Evolutionary conservation across 805 yeast genomes (phyloP).

Genomic region (Metschnikowia dekortorum): DNA sequence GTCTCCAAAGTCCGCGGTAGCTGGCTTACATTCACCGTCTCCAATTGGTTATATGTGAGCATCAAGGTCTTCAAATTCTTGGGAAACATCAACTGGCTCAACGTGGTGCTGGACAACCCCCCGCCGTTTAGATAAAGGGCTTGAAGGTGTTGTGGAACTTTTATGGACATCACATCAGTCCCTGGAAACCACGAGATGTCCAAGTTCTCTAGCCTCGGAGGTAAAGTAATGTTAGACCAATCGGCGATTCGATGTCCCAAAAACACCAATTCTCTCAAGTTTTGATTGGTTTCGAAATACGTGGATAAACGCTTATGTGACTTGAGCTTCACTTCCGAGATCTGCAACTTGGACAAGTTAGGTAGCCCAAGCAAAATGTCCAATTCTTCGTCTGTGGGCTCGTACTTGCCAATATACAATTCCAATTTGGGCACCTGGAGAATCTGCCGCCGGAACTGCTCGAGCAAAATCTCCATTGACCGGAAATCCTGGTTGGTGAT

Average conservation of each 20-base stretch:
- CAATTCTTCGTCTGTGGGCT: conserved; percentile 19
- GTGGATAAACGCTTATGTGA: conserved; percentile 1
- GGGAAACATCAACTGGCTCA: conserved; percentile 17
- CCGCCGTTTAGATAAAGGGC: conserved; percentile 32
- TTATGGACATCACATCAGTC: conserved; percentile 22
- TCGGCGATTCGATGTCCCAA: conserved; percentile 29
- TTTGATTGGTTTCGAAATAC: conserved; percentile 8
- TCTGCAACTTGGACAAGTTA: conserved; percentile 28
- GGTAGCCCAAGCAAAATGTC: conserved; percentile 20
- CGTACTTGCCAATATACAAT: conserved; percentile 25
- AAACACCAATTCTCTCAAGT: conserved; percentile 25
- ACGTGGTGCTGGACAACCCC: conserved; percentile 15
- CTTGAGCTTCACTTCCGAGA: conserved; percentile 21
- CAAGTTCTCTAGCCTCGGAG: conserved; percentile 22
- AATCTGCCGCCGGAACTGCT: conserved; percentile 17
- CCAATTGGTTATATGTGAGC: conserved; percentile 28
- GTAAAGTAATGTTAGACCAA: conserved; percentile 28
- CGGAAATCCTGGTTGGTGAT: conserved; percentile 29
- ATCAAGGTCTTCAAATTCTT: conserved; percentile 24
- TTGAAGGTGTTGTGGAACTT: conserved; percentile 19
- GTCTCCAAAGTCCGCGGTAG: conserved; percentile 28
- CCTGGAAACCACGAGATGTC: conserved; percentile 35
- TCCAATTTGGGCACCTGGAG: conserved; percentile 18
- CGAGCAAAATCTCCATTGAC: conserved; percentile 23
- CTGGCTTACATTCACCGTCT: conserved; percentile 18